Evolutionary conservation across 371 early-diverging fungal species (phyloP).

Genomic region (Mucor racemosus): DNA sequence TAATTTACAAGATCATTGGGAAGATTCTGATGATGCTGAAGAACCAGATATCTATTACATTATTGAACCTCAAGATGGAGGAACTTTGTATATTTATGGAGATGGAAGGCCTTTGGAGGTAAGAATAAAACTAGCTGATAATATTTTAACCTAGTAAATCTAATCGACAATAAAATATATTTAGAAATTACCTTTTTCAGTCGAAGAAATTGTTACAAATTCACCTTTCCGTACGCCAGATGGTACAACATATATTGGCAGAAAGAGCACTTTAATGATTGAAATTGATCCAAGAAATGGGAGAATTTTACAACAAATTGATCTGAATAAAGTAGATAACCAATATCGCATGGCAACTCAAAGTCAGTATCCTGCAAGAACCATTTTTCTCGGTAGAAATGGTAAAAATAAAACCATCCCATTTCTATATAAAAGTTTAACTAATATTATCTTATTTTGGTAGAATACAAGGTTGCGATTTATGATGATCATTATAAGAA

Average conservation of each 20-base stretch:
- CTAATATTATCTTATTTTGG: too few species aligned
- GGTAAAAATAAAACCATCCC: constrained; percentile 29
- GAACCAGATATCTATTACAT: constrained; percentile 62
- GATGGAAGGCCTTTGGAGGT: constrained; percentile 63
- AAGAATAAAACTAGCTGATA: neutral
- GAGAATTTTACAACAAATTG: constrained; percentile 58
- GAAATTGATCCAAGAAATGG: constrained; percentile 78
- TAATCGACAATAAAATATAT: neutral
- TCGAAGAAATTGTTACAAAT: constrained; percentile 68
- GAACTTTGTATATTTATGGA: constrained; percentile 70
- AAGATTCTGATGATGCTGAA: constrained; percentile 29
- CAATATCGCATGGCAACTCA: constrained; percentile 27
- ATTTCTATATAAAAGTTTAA: neutral
- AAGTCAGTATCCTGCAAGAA: constrained; percentile 33
- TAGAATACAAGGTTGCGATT: constrained; percentile 33
- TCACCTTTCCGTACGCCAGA: constrained; percentile 66
- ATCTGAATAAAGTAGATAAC: constrained; percentile 39
- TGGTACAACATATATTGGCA: constrained; percentile 69
- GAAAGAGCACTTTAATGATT: constrained; percentile 67
- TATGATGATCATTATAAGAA: constrained; percentile 31
- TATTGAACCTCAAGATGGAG: constrained; percentile 80
- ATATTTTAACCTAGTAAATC: neutral
- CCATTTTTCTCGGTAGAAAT: constrained; percentile 46
- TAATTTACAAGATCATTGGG: constrained; percentile 16
- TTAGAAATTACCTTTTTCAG: constrained; percentile 74